These are phyloP conservation scores for Xylariaceae sp. DNA, from an alignment of 2,329 filamentous ascomycete genomes.

Conservation along the genomic window DNA sequence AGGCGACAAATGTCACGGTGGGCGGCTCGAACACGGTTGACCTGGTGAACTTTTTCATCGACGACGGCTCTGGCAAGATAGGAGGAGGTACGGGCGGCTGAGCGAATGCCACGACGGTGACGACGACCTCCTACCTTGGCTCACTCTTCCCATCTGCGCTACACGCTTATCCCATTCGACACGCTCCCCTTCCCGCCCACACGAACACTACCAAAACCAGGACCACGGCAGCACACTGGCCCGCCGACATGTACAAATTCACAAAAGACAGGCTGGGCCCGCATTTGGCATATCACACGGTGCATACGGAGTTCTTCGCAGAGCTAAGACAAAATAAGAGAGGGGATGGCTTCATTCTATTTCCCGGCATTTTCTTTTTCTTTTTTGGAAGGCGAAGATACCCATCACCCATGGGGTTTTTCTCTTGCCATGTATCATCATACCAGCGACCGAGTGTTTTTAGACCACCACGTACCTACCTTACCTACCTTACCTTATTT, in stretches of 20 bases:
- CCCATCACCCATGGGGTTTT: neutral
- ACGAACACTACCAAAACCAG: neutral
- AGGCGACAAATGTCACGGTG: slow-evolving; percentile 35
- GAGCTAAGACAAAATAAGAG: neutral
- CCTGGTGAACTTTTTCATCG: slow-evolving; percentile 39
- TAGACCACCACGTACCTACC: too few species aligned
- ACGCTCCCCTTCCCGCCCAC: neutral
- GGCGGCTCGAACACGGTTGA: slow-evolving; percentile 41
- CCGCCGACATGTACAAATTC: neutral
- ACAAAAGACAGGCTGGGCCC: neutral
- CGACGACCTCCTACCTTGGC: too few species aligned
- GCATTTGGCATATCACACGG: slow-evolving; percentile 1
- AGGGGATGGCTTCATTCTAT: slow-evolving; percentile 1
- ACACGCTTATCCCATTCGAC: neutral
- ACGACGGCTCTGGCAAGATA: slow-evolving; percentile 22
- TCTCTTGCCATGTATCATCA: neutral
- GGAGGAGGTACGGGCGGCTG: slow-evolving; percentile 13
- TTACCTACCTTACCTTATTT: too few species aligned
- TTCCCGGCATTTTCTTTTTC: slow-evolving; percentile 4
- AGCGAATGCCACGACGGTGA: slow-evolving; percentile 4
- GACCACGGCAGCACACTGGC: neutral
- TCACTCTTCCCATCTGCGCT: too few species aligned
- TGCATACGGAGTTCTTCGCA: slow-evolving; percentile 2
- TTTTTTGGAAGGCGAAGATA: neutral
- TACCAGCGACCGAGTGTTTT: too few species aligned